Evolutionary conservation across 305 asterid species (phyloP).

Genomic region (Fraxinus sp.): DNA sequence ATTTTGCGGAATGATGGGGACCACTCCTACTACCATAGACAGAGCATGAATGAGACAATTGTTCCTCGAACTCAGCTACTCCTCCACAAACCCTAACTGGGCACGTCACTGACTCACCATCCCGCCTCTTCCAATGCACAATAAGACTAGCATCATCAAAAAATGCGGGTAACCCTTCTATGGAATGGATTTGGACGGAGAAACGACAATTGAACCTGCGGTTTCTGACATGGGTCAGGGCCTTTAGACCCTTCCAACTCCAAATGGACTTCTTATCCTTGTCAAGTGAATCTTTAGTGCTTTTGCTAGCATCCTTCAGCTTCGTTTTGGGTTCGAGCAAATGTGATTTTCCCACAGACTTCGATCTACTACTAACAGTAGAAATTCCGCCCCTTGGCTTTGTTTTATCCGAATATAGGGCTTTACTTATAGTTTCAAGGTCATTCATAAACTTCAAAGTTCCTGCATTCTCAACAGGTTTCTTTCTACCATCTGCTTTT

Average conservation of each 20-base stretch:
- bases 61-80: constrained; percentile 66
- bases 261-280: constrained; percentile 63
- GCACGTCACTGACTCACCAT: constrained; percentile 40
- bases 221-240: constrained; percentile 49
- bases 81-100: constrained; percentile 48
- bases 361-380: constrained; percentile 42
- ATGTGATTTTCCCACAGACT: constrained; percentile 40
- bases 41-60: constrained; percentile 65
- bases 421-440: constrained; percentile 63
- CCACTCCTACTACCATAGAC: constrained; percentile 81
- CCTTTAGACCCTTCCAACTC: constrained; percentile 50
- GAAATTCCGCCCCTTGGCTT: constrained; percentile 35
- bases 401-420: constrained; percentile 53
- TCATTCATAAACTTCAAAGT: constrained; percentile 63
- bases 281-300: constrained; percentile 28
- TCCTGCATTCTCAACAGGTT: constrained; percentile 55
- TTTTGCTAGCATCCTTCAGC: constrained; percentile 28
- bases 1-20: constrained; percentile 82
- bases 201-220: constrained; percentile 58
- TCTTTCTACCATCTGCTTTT: constrained; percentile 62
- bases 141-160: constrained; percentile 43
- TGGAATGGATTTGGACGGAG: constrained; percentile 70
- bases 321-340: constrained; percentile 31
- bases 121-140: constrained; percentile 68
- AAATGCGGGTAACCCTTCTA: constrained; percentile 62